Conservation (phyloP, 805 yeast genomes). For the Maudiozyma bulderi region DNA sequence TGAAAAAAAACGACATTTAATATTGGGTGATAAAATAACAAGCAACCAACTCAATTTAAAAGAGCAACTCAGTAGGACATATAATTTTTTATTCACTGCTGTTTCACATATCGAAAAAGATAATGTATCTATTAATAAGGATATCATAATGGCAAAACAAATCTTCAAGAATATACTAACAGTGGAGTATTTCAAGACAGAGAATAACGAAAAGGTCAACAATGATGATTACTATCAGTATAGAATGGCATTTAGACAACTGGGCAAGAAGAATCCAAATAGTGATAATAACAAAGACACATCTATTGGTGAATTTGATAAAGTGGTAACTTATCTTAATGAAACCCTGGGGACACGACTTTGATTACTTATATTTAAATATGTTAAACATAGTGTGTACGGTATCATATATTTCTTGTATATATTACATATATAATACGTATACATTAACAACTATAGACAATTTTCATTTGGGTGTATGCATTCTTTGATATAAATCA, state of each 20-base stretch:
- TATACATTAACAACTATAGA: too few species aligned
- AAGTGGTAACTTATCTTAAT: slow-evolving; percentile 17
- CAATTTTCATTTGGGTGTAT: too few species aligned
- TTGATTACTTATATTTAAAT: slow-evolving; percentile 1
- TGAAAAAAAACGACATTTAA: slow-evolving; percentile 11
- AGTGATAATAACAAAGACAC: not conserved
- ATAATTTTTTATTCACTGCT: slow-evolving; percentile 20
- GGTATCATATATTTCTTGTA: not conserved
- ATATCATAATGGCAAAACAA: slow-evolving; percentile 6
- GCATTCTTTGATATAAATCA: too few species aligned
- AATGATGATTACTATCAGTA: slow-evolving; percentile 5
- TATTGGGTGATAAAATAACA: slow-evolving; percentile 4
- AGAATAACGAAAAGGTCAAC: slow-evolving; percentile 1
- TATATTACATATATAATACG: too few species aligned
- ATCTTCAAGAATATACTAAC: slow-evolving; percentile 23
- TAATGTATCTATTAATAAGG: not conserved
- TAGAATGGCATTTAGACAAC: slow-evolving; percentile 12
- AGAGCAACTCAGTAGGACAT: slow-evolving; percentile 8
- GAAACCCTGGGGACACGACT: slow-evolving; percentile 20
- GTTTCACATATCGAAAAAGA: slow-evolving; percentile 9
- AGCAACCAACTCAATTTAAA: not conserved
- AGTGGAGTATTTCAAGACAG: slow-evolving; percentile 19
- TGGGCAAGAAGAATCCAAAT: slow-evolving; percentile 1
- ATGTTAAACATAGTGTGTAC: not conserved
- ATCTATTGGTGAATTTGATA: slow-evolving; percentile 20